Percentiles rank a stretch among this genome's conserved stretches.
Conservation (phyloP, 2,329 filamentous ascomycete species). For the Purpureocillium takamizusanense region DNA sequence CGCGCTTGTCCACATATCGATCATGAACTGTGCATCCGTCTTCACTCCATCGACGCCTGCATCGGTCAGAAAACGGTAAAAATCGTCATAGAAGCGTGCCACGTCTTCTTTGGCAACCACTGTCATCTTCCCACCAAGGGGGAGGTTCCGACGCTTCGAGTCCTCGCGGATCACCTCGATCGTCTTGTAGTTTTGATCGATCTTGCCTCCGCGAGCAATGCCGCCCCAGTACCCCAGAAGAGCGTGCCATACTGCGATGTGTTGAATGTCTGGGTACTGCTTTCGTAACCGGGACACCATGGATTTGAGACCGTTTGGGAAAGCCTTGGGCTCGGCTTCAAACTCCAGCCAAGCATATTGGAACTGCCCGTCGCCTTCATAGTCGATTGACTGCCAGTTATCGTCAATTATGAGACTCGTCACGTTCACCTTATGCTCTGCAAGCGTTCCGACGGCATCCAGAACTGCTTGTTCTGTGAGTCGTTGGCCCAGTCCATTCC, state of each 20-base stretch:
- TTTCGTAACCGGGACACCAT: conserved; percentile 61
- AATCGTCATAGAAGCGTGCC: conserved; percentile 74
- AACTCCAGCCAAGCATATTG: conserved; percentile 69
- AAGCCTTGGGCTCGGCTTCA: conserved; percentile 71
- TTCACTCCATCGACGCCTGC: conserved; percentile 82
- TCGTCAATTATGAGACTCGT: conserved; percentile 91
- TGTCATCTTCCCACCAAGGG: conserved; percentile 56
- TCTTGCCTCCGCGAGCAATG: conserved; percentile 62
- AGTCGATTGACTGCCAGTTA: conserved; percentile 78
- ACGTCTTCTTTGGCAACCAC: conserved; percentile 70
- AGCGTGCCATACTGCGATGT: conserved; percentile 92
- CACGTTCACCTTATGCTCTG: conserved; percentile 64
- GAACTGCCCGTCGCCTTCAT: conserved; percentile 39
- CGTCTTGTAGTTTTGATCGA: conserved; percentile 74
- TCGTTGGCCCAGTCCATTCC: conserved; percentile 83
- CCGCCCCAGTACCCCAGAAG: conserved; percentile 88
- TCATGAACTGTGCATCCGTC: conserved; percentile 84
- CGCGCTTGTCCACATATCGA: conserved; percentile 66
- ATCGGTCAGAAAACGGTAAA: conserved; percentile 71
- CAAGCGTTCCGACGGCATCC: conserved; percentile 62
- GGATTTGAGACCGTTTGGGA: conserved; percentile 70
- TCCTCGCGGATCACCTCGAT: conserved; percentile 45
- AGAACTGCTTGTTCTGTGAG: conserved; percentile 76
- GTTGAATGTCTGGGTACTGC: conserved; percentile 62
- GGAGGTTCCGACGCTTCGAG: conserved; percentile 34